Percentiles rank a stretch among this genome's conserved stretches.
Conservation (phyloP, 2,329 filamentous ascomycete genomes). For the Tolypocladium ovalisporum region DNA sequence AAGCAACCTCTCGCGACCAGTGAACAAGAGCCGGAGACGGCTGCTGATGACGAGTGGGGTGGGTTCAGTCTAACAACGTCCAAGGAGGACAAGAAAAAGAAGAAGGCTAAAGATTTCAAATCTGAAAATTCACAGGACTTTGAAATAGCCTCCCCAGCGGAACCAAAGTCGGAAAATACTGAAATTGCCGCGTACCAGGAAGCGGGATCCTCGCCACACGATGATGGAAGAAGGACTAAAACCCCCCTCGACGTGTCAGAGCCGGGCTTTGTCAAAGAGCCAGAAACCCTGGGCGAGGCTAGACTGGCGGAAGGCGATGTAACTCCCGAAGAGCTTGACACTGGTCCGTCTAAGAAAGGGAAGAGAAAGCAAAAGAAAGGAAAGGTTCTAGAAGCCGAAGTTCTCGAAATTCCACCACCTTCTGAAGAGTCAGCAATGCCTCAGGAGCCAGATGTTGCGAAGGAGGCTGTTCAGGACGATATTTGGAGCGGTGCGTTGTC, state of each 20-base stretch:
- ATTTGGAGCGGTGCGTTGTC: conserved; percentile 6
- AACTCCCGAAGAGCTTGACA: background rate
- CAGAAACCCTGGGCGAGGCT: conserved; percentile 9
- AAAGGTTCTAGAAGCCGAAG: conserved; percentile 5
- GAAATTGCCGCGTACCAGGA: conserved; percentile 9
- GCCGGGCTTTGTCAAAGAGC: background rate
- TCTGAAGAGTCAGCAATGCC: conserved; percentile 2
- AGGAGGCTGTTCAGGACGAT: conserved; percentile 2
- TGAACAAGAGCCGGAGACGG: conserved; percentile 11
- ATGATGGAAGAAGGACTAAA: conserved; percentile 8
- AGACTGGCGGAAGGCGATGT: background rate
- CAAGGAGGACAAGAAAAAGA: conserved; percentile 22
- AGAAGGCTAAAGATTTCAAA: conserved; percentile 20
- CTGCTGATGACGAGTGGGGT: conserved; percentile 18
- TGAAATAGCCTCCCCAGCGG: conserved; percentile 9
- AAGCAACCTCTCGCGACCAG: conserved; percentile 10
- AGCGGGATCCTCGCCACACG: conserved; percentile 7
- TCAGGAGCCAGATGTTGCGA: conserved; percentile 5
- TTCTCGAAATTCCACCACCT: conserved; percentile 6
- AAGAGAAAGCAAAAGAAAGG: conserved; percentile 18
- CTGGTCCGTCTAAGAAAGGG: conserved; percentile 13
- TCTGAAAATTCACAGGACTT: conserved; percentile 17
- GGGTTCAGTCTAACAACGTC: conserved; percentile 16
- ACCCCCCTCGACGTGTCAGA: background rate
- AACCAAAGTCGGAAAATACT: conserved; percentile 8